phyloP scores from a whole-genome alignment of 129 eudicot species.

The Flaveria brownii region DNA sequence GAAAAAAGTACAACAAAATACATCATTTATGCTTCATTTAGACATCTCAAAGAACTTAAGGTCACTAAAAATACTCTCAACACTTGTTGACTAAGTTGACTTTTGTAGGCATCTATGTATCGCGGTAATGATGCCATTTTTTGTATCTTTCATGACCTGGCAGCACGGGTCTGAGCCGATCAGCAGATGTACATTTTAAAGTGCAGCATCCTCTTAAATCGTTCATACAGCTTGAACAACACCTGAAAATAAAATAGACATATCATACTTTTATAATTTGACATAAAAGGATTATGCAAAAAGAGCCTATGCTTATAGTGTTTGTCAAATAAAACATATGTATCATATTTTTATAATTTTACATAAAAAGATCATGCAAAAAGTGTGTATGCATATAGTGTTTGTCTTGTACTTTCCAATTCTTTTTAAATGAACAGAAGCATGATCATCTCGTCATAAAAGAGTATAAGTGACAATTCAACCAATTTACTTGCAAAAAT shows the following conservation, averaged over 20 bases:
- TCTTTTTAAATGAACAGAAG: too few species aligned
- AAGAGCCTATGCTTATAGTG: neutral
- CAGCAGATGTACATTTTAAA: conserved; percentile 62
- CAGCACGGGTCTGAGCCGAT: conserved; percentile 75
- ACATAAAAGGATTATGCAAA: neutral
- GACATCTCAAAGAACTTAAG: conserved; percentile 12
- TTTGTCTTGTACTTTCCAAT: neutral
- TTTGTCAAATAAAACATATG: conserved; percentile 3
- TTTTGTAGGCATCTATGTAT: conserved; percentile 18
- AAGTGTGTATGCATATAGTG: neutral
- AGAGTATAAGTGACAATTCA: neutral
- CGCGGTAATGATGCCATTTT: conserved; percentile 93
- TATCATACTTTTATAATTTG: conserved; percentile 4
- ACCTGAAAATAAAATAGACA: conserved; percentile 45
- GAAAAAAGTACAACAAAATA: conserved; percentile 9
- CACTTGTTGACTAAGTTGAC: conserved; percentile 4
- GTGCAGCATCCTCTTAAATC: conserved; percentile 84
- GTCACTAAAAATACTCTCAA: neutral
- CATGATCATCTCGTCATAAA: neutral
- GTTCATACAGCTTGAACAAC: conserved; percentile 66
- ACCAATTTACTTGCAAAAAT: neutral
- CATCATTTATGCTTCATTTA: conserved; percentile 18
- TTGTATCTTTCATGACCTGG: conserved; percentile 71
- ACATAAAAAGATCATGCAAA: neutral
- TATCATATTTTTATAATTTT: conserved; percentile 4